These are phyloP conservation scores for Pilobolus umbonatus DNA, from an alignment of 192 early-diverging fungal species.

Conservation along the genomic window DNA sequence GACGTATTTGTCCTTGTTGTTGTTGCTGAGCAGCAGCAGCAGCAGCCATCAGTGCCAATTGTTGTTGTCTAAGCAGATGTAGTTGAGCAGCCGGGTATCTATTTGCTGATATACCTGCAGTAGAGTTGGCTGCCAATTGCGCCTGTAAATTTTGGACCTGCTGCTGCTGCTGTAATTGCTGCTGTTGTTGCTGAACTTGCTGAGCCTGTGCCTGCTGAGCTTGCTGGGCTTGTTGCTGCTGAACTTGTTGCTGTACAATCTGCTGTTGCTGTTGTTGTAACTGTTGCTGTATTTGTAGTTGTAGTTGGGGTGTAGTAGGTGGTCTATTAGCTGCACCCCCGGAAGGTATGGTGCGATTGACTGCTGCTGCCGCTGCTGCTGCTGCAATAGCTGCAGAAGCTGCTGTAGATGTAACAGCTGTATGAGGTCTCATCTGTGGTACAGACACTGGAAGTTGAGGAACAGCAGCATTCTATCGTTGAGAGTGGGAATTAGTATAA, in stretches of 20 bases:
- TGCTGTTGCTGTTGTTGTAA: slow-evolving; percentile 32
- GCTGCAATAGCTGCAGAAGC: slow-evolving; percentile 16
- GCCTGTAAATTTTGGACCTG: slow-evolving; percentile 26
- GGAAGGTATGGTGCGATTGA: background rate
- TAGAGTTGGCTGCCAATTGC: slow-evolving; percentile 8
- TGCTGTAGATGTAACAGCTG: slow-evolving; percentile 16
- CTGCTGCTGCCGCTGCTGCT: slow-evolving; percentile 28
- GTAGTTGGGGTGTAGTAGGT: background rate
- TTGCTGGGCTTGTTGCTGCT: slow-evolving; percentile 19
- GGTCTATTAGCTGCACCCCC: background rate
- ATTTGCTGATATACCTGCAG: slow-evolving; percentile 7
- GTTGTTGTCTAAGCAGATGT: slow-evolving; percentile 27
- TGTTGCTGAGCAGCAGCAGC: slow-evolving; percentile 27
- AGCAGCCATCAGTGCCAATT: slow-evolving; percentile 32
- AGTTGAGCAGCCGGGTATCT: slow-evolving; percentile 31
- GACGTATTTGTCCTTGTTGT: slow-evolving; percentile 25
- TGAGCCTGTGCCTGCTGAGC: slow-evolving; percentile 27
- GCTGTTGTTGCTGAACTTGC: slow-evolving; percentile 26
- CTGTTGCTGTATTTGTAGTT: slow-evolving; percentile 20
- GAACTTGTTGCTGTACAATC: slow-evolving; percentile 35
- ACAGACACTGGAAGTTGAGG: slow-evolving; percentile 25
- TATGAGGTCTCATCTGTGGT: slow-evolving; percentile 19
- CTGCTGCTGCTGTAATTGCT: slow-evolving; percentile 24
- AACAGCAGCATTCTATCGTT: no score
- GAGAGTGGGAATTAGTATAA: no score